phyloP scores from a whole-genome alignment of 78 protist species.

The Dictyostelium discoideum region DNA sequence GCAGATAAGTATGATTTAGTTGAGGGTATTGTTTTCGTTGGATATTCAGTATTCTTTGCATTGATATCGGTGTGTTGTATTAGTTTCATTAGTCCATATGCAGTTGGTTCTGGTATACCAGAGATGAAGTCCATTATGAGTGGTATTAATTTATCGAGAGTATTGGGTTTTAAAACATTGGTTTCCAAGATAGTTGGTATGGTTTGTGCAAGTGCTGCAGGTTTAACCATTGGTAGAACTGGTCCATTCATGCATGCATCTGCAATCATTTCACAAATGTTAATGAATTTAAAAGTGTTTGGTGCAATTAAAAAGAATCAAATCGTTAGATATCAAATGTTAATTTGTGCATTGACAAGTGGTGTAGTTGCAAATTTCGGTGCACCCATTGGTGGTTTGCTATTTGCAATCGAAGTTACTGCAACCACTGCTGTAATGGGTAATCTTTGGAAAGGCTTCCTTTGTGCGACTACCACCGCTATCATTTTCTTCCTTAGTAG shows the following conservation, averaged over 20 bases:
- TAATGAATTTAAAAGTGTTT: constrained; percentile 35
- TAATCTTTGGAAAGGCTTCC: constrained; percentile 80
- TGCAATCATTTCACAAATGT: constrained; percentile 36
- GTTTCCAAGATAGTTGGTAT: constrained; percentile 80
- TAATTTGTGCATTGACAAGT: constrained; percentile 87
- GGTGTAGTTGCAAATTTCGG: constrained; percentile 95
- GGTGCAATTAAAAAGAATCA: constrained; percentile 44
- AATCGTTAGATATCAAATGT: constrained; percentile 53
- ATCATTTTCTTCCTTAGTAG: constrained; percentile 63
- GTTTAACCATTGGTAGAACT: constrained; percentile 94
- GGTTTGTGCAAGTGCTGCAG: constrained; percentile 83
- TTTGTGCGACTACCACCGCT: constrained; percentile 79
- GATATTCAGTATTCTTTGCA: constrained; percentile 30
- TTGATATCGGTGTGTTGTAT: constrained; percentile 33
- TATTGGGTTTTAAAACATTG: constrained; percentile 66
- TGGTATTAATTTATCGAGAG: constrained; percentile 76
- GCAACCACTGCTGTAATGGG: constrained; percentile 86
- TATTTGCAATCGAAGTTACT: constrained; percentile 93
- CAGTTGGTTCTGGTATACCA: constrained; percentile 93
- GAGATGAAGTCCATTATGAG: constrained; percentile 91
- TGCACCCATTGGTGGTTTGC: constrained; percentile 95
- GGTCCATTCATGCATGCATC: constrained; percentile 95
- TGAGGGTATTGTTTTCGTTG: constrained; percentile 36
- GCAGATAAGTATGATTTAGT: not conserved
- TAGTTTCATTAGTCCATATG: constrained; percentile 63